Evolutionary conservation across 352 stramenopile species (phyloP).

Genomic region (Phytopythium delawarense): DNA sequence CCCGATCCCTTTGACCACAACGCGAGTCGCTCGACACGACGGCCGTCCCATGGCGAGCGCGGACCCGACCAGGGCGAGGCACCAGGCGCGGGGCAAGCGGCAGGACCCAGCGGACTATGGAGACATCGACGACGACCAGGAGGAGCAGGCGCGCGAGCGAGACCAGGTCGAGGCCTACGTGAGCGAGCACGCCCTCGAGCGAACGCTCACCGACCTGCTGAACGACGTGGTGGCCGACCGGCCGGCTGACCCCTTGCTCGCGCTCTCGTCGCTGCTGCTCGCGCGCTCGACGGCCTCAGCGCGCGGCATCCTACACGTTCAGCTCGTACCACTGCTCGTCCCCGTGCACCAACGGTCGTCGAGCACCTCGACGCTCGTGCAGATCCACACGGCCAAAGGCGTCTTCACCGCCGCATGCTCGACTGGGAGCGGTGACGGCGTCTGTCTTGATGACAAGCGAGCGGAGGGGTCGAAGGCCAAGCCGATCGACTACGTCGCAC

Average conservation of each 20-base stretch:
- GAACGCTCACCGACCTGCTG: conserved; percentile 59
- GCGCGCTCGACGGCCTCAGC: conserved; percentile 45
- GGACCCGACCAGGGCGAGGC: background rate
- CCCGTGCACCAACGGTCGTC: conserved; percentile 11
- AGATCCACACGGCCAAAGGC: conserved; percentile 64
- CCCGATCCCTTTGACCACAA: background rate
- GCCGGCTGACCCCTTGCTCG: conserved; percentile 62
- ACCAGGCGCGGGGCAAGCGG: conserved; percentile 9
- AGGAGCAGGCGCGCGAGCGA: conserved; percentile 45
- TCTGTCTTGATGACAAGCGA: no score
- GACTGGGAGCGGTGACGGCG: conserved; percentile 6
- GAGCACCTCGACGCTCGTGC: conserved; percentile 39
- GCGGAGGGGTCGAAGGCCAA: background rate
- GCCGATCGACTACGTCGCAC: background rate
- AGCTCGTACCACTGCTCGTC: conserved; percentile 54
- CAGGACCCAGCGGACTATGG: conserved; percentile 10
- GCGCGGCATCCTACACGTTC: conserved; percentile 61
- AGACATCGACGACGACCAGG: conserved; percentile 23
- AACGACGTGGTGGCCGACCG: conserved; percentile 67
- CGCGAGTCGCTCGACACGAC: background rate
- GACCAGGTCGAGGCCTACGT: conserved; percentile 76
- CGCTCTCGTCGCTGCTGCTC: conserved; percentile 62
- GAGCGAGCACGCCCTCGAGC: conserved; percentile 62
- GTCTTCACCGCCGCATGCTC: conserved; percentile 55
- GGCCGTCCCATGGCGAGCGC: background rate